Percentiles rank a stretch among this genome's conserved stretches.
Evolutionary conservation across 768 basidiomycete species (phyloP).

Genomic region (Phanerochaete sordida): DNA sequence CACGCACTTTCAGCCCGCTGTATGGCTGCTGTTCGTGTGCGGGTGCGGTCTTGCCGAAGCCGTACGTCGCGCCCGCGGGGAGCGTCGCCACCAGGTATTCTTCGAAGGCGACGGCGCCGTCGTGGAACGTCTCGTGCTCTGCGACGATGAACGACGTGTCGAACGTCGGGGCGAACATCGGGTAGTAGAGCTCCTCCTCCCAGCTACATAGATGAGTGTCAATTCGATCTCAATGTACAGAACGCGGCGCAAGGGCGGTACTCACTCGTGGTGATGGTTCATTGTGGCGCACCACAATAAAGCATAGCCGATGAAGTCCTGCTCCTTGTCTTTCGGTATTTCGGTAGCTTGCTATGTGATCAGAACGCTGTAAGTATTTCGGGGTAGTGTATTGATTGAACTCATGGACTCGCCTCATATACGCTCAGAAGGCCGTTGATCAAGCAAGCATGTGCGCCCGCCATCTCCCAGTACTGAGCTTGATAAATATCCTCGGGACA

Average conservation of each 20-base stretch:
- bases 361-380: too few relatives aligned
- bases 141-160: constrained; percentile 7
- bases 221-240: background rate
- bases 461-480: constrained; percentile 14
- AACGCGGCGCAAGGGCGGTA: background rate
- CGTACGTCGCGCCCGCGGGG: constrained; percentile 10
- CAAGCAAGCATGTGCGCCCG: constrained; percentile 6
- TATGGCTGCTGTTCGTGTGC: constrained; percentile 9
- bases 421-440: constrained; percentile 12
- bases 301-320: constrained; percentile 11
- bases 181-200: constrained; percentile 13
- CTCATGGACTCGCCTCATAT: constrained; percentile 2
- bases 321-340: constrained; percentile 5
- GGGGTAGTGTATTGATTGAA: background rate
- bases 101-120: constrained; percentile 6
- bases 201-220: background rate
- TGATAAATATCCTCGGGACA: constrained; percentile 7
- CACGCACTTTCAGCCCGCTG: constrained; percentile 2
- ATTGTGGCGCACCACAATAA: constrained; percentile 8
- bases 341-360: constrained; percentile 12
- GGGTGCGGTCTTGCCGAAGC: constrained; percentile 6
- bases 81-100: constrained; percentile 6
- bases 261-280: constrained; percentile 12
- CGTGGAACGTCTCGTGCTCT: constrained; percentile 7
- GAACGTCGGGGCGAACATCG: constrained; percentile 12